Conservation (phyloP, 352 stramenopile species). For the Globisporangium yorkense region DNA sequence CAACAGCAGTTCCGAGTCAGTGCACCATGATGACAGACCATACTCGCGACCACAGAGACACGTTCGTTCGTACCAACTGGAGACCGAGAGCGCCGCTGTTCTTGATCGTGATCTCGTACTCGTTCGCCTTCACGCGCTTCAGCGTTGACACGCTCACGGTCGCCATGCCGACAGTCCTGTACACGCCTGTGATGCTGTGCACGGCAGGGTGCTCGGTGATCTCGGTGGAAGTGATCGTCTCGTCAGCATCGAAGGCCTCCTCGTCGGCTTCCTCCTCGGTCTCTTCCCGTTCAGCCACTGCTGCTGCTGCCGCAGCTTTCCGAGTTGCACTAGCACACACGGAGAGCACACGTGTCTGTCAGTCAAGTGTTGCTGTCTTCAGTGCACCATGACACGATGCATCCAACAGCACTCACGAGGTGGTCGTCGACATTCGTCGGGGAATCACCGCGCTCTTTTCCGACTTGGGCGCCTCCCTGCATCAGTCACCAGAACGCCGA, state of each 20-base stretch:
- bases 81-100: conserved; percentile 58
- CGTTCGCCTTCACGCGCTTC: conserved; percentile 66
- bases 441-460: conserved; percentile 32
- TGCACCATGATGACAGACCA: neutral
- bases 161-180: conserved; percentile 70
- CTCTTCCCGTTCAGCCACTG: conserved; percentile 21
- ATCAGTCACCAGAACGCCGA: neutral
- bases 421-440: conserved; percentile 54
- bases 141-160: conserved; percentile 78
- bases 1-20: neutral
- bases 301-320: conserved; percentile 3
- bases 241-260: conserved; percentile 47
- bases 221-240: conserved; percentile 61
- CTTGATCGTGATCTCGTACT: conserved; percentile 74
- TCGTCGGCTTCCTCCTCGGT: conserved; percentile 44
- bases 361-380: neutral
- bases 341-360: neutral
- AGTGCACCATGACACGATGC: neutral
- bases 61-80: conserved; percentile 30
- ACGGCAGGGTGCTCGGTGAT: conserved; percentile 69
- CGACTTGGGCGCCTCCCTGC: conserved; percentile 48
- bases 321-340: neutral
- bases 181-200: conserved; percentile 79
- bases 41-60: neutral
- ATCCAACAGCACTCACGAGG: conserved; percentile 29